These are phyloP conservation scores for Anisodus acutangulus DNA, from an alignment of 257 asterid genomes.

Conservation along the genomic window DNA sequence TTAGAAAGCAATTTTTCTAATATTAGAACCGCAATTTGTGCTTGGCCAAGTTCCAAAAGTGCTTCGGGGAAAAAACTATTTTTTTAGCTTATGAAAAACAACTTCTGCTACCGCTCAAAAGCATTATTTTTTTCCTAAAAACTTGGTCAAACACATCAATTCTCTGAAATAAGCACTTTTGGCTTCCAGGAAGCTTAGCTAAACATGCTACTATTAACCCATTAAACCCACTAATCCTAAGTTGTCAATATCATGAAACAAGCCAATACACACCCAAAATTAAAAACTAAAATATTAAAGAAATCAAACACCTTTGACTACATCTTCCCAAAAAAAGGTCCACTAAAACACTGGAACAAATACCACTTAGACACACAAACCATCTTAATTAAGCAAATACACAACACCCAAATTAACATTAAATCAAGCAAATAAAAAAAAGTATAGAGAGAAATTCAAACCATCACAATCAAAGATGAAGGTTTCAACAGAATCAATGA, in stretches of 20 bases:
- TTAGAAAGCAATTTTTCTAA: no score
- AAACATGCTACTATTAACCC: not conserved
- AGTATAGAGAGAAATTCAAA: conserved; percentile 34
- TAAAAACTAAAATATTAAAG: not conserved
- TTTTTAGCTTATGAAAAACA: no score
- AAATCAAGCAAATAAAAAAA: not conserved
- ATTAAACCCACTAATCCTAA: not conserved
- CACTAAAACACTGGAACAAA: no score
- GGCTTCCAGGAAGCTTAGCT: not conserved
- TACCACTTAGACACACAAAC: no score
- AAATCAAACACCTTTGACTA: not conserved
- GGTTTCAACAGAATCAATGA: conserved; percentile 88
- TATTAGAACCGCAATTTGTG: no score
- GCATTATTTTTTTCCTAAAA: no score
- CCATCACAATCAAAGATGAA: conserved; percentile 99
- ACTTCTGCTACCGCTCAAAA: no score
- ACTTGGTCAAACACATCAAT: no score
- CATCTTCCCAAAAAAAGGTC: not conserved
- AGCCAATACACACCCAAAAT: not conserved
- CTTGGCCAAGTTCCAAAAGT: no score
- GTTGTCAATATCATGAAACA: not conserved
- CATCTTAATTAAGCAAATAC: no score
- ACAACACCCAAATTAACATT: not conserved
- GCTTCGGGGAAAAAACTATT: no score
- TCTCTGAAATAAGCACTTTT: not conserved